Base-by-base conservation (phyloP, 2,329 filamentous ascomycete species). In the Iodosphaeria phyllophila region DNA sequence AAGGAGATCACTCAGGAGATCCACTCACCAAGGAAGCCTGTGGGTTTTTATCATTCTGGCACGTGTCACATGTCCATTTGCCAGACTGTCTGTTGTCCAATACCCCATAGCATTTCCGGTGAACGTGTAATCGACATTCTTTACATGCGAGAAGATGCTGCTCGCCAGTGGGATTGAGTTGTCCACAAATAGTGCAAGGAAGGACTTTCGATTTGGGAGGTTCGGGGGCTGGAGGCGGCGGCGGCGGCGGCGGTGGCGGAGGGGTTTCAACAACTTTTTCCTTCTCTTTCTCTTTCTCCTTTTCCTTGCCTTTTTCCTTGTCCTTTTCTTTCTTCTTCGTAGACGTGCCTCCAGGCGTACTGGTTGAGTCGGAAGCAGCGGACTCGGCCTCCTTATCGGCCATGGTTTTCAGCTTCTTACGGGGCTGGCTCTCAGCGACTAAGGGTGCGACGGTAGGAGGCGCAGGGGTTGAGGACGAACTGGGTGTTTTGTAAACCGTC, bases 11-110 rank as follows among this genome's bases (percentile, higher is more conserved):
- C 8, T 22, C 19, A 18, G 12, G 8, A 10, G 12, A 10, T 3
- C 8, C 30, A 58, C 71, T 60, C 60, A 78, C 75, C 29, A 91
- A 86, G n/a, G 89, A 93, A 22, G 92, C 74, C 35, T 80, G 73
- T 5, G 86, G 83, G 40, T 75, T 86, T 46, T 83, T 82, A 44
- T 98, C 89, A 42, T 98, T 98, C 18, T 72, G 61, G 49, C 89
- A 98, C 66, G 84, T 92, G 50, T 95, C 89, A 48, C 89, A 98
- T 20, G 75, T 68, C 89, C 89, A 98, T 49, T 92, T 92, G 22
- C 62, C 65, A 16, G 69, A 63, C 27, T 61, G 63, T 20, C 78
- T 68, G 28, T 74, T 70, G 22, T 74, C 69, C 19, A 65, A 35
- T 16, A 95, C 62, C n/a, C 89, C 89, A 43, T 95, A 98, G 50